Evolutionary conservation across 257 asterid species (phyloP).

Genomic region (Solanum bulbocastanum): DNA sequence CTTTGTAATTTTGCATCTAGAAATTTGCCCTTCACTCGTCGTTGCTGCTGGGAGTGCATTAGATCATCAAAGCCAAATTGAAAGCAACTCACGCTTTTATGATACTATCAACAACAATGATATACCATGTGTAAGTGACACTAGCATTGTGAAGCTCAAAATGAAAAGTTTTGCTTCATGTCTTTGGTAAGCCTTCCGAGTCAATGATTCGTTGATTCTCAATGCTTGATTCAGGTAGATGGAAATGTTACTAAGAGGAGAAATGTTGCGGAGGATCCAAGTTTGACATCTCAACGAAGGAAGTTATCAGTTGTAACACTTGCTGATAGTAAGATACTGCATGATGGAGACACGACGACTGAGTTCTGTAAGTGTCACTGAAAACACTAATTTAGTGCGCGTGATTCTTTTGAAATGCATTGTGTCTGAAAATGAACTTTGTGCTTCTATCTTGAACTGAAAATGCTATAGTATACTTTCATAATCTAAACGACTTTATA

Average conservation of each 20-base stretch:
- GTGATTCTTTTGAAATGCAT: neutral
- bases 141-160: neutral
- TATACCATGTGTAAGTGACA: neutral
- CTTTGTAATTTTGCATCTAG: conserved; percentile 13
- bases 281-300: conserved; percentile 11
- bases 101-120: neutral
- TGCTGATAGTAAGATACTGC: conserved; percentile 9
- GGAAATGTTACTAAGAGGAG: conserved; percentile 1
- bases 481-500: neutral
- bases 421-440: neutral
- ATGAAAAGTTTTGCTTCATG: neutral
- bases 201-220: neutral
- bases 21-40: conserved; percentile 25
- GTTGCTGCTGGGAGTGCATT: conserved; percentile 5
- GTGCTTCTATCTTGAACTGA: neutral
- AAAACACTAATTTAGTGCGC: neutral
- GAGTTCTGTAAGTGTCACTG: conserved; percentile 24
- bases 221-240: conserved; percentile 2
- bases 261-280: neutral
- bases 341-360: conserved; percentile 12
- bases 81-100: neutral
- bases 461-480: neutral
- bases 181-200: neutral
- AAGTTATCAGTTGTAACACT: conserved; percentile 16
- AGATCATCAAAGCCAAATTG: conserved; percentile 5